Evolutionary conservation across 192 early-diverging fungal genomes (phyloP).

Genomic region (Obelidium mucronatum): DNA sequence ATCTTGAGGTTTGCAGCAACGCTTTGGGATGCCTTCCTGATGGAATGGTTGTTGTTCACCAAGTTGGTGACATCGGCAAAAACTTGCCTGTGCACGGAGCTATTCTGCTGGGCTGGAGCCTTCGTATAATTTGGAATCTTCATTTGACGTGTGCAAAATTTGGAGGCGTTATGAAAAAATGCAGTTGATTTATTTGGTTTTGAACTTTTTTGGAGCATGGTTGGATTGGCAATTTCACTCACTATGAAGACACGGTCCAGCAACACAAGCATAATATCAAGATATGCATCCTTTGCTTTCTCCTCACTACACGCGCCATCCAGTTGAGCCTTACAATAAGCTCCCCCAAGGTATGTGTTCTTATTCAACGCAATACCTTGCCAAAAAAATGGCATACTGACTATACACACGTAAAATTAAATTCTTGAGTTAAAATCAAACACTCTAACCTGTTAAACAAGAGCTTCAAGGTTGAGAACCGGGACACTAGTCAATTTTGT

Average conservation of each 20-base stretch:
- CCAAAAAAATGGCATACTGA: slow-evolving; percentile 5
- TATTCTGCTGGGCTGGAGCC: too few relatives aligned
- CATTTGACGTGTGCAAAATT: too few relatives aligned
- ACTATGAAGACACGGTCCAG: not conserved
- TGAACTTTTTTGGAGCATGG: too few relatives aligned
- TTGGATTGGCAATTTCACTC: too few relatives aligned
- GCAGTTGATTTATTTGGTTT: too few relatives aligned
- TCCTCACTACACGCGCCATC: slow-evolving; percentile 1
- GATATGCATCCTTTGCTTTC: not conserved
- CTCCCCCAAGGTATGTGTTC: not conserved
- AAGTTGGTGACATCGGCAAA: too few relatives aligned
- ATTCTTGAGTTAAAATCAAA: not conserved
- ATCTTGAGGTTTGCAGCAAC: too few relatives aligned
- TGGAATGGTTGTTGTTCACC: too few relatives aligned
- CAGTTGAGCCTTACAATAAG: not conserved
- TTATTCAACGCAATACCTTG: slow-evolving; percentile 11
- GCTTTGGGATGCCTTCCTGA: too few relatives aligned
- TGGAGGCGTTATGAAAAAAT: too few relatives aligned
- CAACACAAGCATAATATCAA: not conserved
- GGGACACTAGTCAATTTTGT: not conserved
- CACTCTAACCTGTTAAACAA: not conserved
- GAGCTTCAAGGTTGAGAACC: not conserved
- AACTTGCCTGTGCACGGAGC: too few relatives aligned
- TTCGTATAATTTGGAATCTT: too few relatives aligned
- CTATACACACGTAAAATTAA: not conserved